Evolutionary conservation across 768 basidiomycete species (phyloP).

Genomic region (Pleurotus cornucopiae): DNA sequence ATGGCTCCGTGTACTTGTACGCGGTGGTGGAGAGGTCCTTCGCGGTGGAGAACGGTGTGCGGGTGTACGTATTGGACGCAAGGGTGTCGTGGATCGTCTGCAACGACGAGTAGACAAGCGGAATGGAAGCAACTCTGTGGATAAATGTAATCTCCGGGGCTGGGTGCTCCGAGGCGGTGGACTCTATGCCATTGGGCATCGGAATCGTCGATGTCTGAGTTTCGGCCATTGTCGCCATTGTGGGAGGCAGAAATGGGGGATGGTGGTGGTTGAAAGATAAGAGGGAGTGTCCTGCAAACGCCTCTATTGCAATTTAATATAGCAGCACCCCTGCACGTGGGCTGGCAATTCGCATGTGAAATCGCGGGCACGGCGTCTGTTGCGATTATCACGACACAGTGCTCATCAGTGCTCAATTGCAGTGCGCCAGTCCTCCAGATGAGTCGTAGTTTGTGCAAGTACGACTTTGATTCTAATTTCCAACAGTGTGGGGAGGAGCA

Average conservation of each 20-base stretch:
- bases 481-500: too few relatives aligned
- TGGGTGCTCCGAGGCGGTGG: conserved; percentile 16
- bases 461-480: too few relatives aligned
- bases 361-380: background rate
- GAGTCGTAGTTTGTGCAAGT: background rate
- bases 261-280: conserved; percentile 6
- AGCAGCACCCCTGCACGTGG: conserved; percentile 6
- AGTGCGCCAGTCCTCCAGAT: background rate
- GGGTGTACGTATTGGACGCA: conserved; percentile 54
- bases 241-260: conserved; percentile 2
- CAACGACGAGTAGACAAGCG: conserved; percentile 63
- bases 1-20: conserved; percentile 58
- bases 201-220: conserved; percentile 18
- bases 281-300: background rate
- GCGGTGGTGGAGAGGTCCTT: conserved; percentile 56
- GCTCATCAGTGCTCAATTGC: background rate
- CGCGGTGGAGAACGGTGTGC: conserved; percentile 62
- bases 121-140: conserved; percentile 65
- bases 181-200: conserved; percentile 13
- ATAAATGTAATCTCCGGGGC: conserved; percentile 60
- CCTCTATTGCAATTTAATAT: background rate
- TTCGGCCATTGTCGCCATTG: conserved; percentile 17
- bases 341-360: background rate
- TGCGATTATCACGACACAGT: background rate
- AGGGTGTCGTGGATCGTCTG: conserved; percentile 57